These are phyloP conservation scores for Calocybe gangraenosa DNA, from an alignment of 768 basidiomycete genomes.

Conservation along the genomic window DNA sequence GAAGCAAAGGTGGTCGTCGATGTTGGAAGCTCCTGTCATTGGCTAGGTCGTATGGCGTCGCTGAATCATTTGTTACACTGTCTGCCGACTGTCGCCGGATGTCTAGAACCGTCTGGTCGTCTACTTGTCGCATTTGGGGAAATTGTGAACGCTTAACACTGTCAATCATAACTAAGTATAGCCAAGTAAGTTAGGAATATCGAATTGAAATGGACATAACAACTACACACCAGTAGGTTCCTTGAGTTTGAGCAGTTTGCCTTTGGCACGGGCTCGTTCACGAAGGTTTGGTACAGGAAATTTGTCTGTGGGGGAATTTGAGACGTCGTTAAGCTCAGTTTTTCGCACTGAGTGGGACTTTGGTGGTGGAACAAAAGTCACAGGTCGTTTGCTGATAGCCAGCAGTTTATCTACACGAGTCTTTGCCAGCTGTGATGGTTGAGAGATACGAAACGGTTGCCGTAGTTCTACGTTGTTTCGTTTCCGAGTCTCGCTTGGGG, in stretches of 20 bases:
- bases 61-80: not conserved
- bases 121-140: constrained; percentile 10
- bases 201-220: not conserved
- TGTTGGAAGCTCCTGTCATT: constrained; percentile 1
- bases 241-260: constrained; percentile 15
- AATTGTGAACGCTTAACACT: constrained; percentile 2
- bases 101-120: constrained; percentile 17
- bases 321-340: constrained; percentile 9
- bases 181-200: not conserved
- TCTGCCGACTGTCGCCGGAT: constrained; percentile 17
- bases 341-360: constrained; percentile 4
- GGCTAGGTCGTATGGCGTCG: not conserved
- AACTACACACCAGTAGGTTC: constrained; percentile 5
- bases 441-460: constrained; percentile 7
- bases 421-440: constrained; percentile 10
- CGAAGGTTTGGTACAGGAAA: constrained; percentile 4
- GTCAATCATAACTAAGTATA: constrained; percentile 1
- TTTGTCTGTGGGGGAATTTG: constrained; percentile 3
- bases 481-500: constrained; percentile 3
- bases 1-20: constrained; percentile 29
- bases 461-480: constrained; percentile 8
- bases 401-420: constrained; percentile 15
- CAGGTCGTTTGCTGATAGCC: constrained; percentile 12
- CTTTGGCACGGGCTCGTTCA: constrained; percentile 16
- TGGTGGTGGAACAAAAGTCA: constrained; percentile 9